Evolutionary conservation across 768 basidiomycete genomes (phyloP).

Genomic region (Lentinus tigrinus): DNA sequence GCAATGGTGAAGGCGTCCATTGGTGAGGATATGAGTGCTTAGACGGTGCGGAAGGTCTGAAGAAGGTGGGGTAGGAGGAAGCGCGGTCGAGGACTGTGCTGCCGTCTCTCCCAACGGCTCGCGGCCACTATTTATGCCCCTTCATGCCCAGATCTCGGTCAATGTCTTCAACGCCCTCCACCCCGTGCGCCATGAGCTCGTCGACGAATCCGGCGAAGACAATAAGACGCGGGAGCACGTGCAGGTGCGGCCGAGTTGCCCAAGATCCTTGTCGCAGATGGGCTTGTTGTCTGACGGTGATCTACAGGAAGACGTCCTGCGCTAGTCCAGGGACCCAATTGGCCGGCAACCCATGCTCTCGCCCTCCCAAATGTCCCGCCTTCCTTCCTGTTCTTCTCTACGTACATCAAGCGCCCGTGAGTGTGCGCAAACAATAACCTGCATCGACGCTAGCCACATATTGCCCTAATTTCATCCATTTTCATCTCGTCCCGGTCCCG

Average conservation of each 20-base stretch:
- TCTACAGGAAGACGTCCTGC: too few species aligned
- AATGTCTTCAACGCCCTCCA: not conserved
- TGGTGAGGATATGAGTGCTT: not conserved
- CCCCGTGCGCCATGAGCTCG: not conserved
- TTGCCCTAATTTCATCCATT: not conserved
- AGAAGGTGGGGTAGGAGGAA: not conserved
- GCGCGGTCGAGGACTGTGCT: conserved; percentile 5
- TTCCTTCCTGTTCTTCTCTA: not conserved
- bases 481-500: not conserved
- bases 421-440: conserved; percentile 1
- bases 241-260: not conserved
- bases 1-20: conserved; percentile 25
- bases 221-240: not conserved
- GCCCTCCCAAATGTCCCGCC: not conserved
- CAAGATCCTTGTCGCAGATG: not conserved
- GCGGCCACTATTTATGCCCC: conserved; percentile 1
- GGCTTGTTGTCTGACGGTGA: not conserved
- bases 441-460: not conserved
- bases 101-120: not conserved
- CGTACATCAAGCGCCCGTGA: not conserved
- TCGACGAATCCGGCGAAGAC: not conserved
- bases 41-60: not conserved
- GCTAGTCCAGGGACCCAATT: too few species aligned
- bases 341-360: not conserved
- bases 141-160: not conserved